Base-by-base conservation (phyloP, 2,329 filamentous ascomycete species). In the Harringtonia aguacate region DNA sequence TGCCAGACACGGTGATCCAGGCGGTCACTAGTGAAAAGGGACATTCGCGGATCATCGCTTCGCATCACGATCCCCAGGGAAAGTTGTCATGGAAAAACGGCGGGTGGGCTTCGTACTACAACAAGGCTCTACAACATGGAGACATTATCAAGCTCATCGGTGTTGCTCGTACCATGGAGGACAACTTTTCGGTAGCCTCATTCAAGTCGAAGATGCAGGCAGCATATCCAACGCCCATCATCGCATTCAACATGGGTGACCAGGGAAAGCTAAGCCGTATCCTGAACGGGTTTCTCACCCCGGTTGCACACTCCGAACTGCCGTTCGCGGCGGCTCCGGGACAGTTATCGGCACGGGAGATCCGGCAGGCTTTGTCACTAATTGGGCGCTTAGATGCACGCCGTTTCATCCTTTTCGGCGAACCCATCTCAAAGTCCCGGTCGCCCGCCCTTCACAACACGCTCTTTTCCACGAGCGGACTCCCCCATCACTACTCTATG, bases 71-170 rank as follows among this genome's bases (percentile, higher is more conserved):
- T 59, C 86, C 88, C 0, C 66, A 75, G 45, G 83, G 83, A 9
- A 69, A 72, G 20, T 69, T 97, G 17, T 90, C 86, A 2, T 98
- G 92, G 92, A 80, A 73, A 51, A 89, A 94, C 53, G 87, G 86
- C n/a, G 86, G 86, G 0, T 98, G 92, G 90, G 80, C 92, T 45
- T 75, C 81, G 24, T 82, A 80, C 63, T 97, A 94, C 70, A 95
- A 95, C 63, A 80, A 79, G 56, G 90, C 90, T 15, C 68, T 95
- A 14, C 84, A 94, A 58, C 86, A 86, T 55, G 92, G 90, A 39
- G 88, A 97, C 57, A 73, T 97, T 46, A 87, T 98, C 66, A 98
- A 98, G 67, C 79, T 98, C 33, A 82, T 97, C 8, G 92, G 92
- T 34, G 72, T 84, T 45, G 90, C 90, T 2, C 77, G 73, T 44